Base-by-base conservation (phyloP, 768 basidiomycete species). In the Tricholoma terreum region DNA sequence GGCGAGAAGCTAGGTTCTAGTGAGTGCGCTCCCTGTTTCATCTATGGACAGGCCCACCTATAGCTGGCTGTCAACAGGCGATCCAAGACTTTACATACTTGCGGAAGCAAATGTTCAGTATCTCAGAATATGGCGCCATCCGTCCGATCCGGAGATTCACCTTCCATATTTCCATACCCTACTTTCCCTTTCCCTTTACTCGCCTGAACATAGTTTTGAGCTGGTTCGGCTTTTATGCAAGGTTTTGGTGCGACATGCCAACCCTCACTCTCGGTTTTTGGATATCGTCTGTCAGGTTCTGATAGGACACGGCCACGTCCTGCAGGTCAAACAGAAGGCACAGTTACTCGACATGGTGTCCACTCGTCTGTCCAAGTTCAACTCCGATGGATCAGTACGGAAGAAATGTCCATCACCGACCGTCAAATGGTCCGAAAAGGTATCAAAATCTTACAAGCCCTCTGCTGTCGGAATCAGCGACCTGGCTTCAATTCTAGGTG, bases 131-230 rank as follows among this genome's bases (percentile, higher is more conserved):
- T 69, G 75, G 53, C 64, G 67, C 36, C 67, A 72, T 21, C 69
- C 73, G n/a, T 57, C 63, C 24, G 70, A 73, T 36, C 71, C 77
- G 7, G 76, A 77, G 31, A 66, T 81, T 22, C 83, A 85, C 48
- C 55, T 79, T 3, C 71, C 78, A 10, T 85, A 79, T 64, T 69
- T 84, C 7, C 66, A 73, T 21, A 66, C 73, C 0, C 74, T 84
- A 30, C 62, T 80, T 27, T 63, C 66, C 9, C 62, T 80, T 27
- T 63, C 66, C 9, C 61, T 62, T 42, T 63, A 57, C 4, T 66
- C 71, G 12, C 42, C 62, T 14, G 63, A 65, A 35, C 67, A 70
- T 40, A 62, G 73, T 11, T 55, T 68, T 4, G 63, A 67, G n/a
- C 67, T 68, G 63, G 70, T 80, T 36, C 52, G 65, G 7, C 61